phyloP scores from a whole-genome alignment of 2,329 filamentous ascomycete genomes.

The Talaromyces sp. region DNA sequence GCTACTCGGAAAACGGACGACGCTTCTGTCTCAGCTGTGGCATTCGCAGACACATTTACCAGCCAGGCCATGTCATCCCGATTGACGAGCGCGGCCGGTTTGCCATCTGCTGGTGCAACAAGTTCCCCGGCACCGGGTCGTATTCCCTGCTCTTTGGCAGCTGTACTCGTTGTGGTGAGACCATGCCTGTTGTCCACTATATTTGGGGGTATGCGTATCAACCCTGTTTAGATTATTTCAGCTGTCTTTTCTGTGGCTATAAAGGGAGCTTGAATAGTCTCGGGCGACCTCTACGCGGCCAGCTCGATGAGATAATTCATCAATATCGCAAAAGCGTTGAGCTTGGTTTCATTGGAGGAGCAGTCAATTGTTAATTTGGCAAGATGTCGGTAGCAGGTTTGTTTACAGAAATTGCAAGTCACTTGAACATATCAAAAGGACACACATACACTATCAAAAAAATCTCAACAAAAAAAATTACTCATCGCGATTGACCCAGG shows the following conservation, averaged over 20 bases:
- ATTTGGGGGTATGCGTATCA: conserved; percentile 5
- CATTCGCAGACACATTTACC: conserved; percentile 8
- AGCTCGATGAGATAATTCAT: conserved; percentile 5
- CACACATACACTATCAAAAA: neutral
- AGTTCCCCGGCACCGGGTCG: conserved; percentile 1
- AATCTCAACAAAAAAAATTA: neutral
- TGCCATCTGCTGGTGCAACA: conserved; percentile 7
- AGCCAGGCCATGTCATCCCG: conserved; percentile 2
- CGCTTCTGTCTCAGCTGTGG: conserved; percentile 10
- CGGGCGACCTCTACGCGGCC: conserved; percentile 1
- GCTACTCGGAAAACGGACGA: conserved; percentile 4
- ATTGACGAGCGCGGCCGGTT: neutral
- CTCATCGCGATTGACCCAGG: conserved; percentile 8
- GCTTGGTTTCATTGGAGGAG: neutral
- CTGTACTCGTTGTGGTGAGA: conserved; percentile 1
- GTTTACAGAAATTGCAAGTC: neutral
- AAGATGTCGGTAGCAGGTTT: neutral
- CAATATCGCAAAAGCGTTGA: neutral
- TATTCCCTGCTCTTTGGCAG: conserved; percentile 6
- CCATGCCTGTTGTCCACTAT: conserved; percentile 6
- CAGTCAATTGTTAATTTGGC: neutral
- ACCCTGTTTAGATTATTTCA: conserved; percentile 4
- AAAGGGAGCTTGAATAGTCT: neutral
- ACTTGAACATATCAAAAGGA: neutral
- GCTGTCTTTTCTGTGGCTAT: conserved; percentile 3